Conservation (phyloP, 108 stramenopile genomes). For the Aurantiochytrium sp. region DNA sequence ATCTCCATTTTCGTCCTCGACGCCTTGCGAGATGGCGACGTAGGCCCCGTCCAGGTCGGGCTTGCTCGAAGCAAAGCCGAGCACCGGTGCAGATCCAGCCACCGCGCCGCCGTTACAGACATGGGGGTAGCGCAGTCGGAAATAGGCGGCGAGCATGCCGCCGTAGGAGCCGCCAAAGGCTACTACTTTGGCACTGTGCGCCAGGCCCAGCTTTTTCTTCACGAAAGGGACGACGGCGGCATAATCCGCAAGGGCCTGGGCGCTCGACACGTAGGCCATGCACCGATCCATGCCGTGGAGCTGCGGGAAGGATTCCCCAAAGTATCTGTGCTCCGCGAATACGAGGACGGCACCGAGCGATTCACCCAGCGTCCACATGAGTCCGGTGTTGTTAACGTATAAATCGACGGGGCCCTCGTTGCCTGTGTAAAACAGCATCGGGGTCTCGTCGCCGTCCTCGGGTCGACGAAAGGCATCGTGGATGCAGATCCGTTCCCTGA, state of each 20-base stretch:
- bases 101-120: conserved; percentile 69
- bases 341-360: conserved; percentile 67
- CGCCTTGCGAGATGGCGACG: neutral
- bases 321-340: conserved; percentile 83
- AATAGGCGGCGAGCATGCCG: conserved; percentile 82
- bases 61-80: conserved; percentile 38
- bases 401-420: conserved; percentile 77
- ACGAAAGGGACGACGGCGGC: conserved; percentile 58
- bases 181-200: conserved; percentile 52
- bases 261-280: conserved; percentile 33
- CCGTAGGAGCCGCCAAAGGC: conserved; percentile 84
- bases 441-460: neutral
- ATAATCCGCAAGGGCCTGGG: conserved; percentile 76
- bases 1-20: neutral
- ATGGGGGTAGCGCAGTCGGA: conserved; percentile 78
- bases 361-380: conserved; percentile 81
- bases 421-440: conserved; percentile 74
- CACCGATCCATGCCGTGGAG: neutral
- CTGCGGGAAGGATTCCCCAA: conserved; percentile 55
- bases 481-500: neutral
- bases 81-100: conserved; percentile 66
- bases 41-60: conserved; percentile 28
- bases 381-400: conserved; percentile 76
- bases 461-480: neutral
- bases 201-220: conserved; percentile 32